Percentiles rank a stretch among this genome's conserved stretches.
phyloP scores from a whole-genome alignment of 1,284 basidiomycete genomes.

The Cryptococcus sp. region DNA sequence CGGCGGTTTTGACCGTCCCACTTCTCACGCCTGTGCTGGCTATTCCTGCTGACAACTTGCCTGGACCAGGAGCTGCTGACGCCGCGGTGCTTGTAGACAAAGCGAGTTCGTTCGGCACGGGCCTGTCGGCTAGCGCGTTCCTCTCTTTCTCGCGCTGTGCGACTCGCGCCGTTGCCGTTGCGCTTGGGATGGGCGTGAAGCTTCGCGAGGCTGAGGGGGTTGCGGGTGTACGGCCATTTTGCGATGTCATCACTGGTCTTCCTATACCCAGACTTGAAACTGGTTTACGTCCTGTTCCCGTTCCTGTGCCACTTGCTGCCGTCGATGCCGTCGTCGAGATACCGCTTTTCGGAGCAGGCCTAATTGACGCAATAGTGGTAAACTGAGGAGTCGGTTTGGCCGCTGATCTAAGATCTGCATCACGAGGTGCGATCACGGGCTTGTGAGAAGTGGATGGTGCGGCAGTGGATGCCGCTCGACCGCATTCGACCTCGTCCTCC shows the following conservation, averaged over 20 bases:
- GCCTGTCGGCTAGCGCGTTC: conserved; percentile 3
- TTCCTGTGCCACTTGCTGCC: background rate
- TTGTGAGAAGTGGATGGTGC: no score
- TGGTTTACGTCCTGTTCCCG: background rate
- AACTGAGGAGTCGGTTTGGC: no score
- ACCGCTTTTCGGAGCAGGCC: no score
- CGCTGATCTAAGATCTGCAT: no score
- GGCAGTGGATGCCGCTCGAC: background rate
- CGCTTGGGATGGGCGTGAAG: conserved; percentile 5
- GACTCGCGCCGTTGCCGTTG: background rate
- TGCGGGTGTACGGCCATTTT: background rate
- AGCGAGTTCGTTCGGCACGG: no score
- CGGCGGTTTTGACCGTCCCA: background rate
- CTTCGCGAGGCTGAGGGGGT: background rate
- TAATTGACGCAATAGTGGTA: no score
- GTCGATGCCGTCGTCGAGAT: no score
- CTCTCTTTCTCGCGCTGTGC: background rate
- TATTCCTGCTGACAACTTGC: background rate
- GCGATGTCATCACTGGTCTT: conserved; percentile 11
- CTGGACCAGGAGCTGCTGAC: no score
- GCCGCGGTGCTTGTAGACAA: no score
- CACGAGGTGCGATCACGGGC: no score
- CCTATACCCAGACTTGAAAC: conserved; percentile 6
- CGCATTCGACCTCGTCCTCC: conserved; percentile 4
- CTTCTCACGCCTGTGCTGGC: background rate